These are phyloP conservation scores for Yamadazyma kanchanaburiensis DNA, from an alignment of 1,139 yeast species.

Conservation along the genomic window DNA sequence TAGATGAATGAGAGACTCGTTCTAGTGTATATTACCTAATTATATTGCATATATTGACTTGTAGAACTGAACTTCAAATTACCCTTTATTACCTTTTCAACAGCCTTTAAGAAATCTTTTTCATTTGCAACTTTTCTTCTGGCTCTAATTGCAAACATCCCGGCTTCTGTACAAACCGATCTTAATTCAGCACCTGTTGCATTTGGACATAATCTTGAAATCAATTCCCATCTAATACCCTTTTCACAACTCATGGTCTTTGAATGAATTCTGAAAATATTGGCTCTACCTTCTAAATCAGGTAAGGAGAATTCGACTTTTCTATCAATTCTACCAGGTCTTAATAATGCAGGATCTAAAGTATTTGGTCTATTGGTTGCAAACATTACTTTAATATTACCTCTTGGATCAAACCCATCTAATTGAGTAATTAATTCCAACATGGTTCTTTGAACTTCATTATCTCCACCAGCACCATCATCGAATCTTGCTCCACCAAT, in stretches of 20 bases:
- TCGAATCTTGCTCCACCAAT: slow-evolving; percentile 99
- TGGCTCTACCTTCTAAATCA: slow-evolving; percentile 95
- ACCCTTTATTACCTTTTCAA: slow-evolving; percentile 97
- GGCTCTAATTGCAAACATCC: slow-evolving; percentile 98
- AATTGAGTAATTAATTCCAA: slow-evolving; percentile 94
- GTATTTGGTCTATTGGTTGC: slow-evolving; percentile 98
- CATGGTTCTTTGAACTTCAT: slow-evolving; percentile 98
- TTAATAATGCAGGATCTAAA: slow-evolving; percentile 92
- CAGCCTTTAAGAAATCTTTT: slow-evolving; percentile 95
- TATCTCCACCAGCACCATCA: slow-evolving; percentile 99
- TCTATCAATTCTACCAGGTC: slow-evolving; percentile 98
- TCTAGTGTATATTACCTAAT: slow-evolving; percentile 27
- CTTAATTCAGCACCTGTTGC: slow-evolving; percentile 98
- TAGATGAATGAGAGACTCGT: background rate
- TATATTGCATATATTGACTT: slow-evolving; percentile 96
- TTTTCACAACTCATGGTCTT: slow-evolving; percentile 97
- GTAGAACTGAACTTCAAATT: slow-evolving; percentile 97
- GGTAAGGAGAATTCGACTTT: slow-evolving; percentile 96
- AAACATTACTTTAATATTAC: slow-evolving; percentile 97
- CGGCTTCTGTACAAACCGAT: slow-evolving; percentile 96
- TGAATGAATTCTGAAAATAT: slow-evolving; percentile 93
- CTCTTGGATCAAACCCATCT: slow-evolving; percentile 98
- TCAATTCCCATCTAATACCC: slow-evolving; percentile 96
- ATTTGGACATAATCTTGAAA: slow-evolving; percentile 94
- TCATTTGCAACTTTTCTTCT: slow-evolving; percentile 97